A percentile compares a stretch with the other conserved stretches of the same genome.
Conservation (phyloP, 2,329 filamentous ascomycete species). For the Phyllosticta ampelicida region DNA sequence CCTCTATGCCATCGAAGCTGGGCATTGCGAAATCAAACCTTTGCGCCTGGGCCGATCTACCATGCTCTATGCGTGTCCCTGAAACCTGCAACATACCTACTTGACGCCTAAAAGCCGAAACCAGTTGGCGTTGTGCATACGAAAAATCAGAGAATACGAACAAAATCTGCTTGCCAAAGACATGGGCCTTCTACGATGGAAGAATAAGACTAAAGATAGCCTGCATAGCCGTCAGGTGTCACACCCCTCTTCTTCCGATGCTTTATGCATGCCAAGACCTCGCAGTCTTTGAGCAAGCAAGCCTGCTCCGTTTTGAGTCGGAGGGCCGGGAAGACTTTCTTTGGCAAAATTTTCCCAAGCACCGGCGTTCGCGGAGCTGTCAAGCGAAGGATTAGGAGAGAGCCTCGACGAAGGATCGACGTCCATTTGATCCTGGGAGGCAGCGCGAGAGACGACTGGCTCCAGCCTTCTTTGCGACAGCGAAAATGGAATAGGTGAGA, state of each 20-base stretch:
- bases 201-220: background rate
- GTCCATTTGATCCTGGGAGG: slow-evolving; percentile 16
- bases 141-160: background rate
- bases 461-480: slow-evolving; percentile 12
- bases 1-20: background rate
- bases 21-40: background rate
- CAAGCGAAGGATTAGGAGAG: background rate
- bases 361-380: slow-evolving; percentile 12
- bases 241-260: background rate
- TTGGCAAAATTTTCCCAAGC: slow-evolving; percentile 49
- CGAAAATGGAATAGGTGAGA: slow-evolving; percentile 18
- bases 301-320: slow-evolving; percentile 45
- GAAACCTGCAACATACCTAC: background rate
- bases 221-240: background rate
- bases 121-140: background rate
- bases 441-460: slow-evolving; percentile 19
- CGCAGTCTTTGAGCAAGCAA: slow-evolving; percentile 59
- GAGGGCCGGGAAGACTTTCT: slow-evolving; percentile 48
- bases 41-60: background rate
- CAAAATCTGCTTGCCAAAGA: background rate
- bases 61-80: background rate
- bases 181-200: background rate
- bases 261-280: slow-evolving; percentile 43
- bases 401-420: slow-evolving; percentile 12
- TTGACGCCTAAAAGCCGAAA: background rate